These are phyloP conservation scores for Acorus calamus DNA, from an alignment of 106 monocot genomes.

Conservation along the genomic window DNA sequence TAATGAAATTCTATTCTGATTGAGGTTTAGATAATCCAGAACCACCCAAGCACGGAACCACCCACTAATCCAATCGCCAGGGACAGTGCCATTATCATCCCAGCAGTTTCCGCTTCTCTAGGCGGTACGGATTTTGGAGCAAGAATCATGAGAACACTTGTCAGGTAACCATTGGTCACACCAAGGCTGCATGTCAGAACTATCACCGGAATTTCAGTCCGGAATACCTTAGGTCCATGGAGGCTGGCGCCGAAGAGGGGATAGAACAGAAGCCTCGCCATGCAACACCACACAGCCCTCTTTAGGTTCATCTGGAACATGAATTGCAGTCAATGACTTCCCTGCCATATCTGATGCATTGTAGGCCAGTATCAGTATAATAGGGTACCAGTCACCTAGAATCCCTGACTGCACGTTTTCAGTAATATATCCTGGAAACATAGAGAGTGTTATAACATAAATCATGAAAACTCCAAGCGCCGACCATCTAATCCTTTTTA, in stretches of 20 bases:
- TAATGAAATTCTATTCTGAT: too few species aligned
- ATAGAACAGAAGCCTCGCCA: background rate
- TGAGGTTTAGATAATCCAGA: background rate
- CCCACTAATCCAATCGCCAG: background rate
- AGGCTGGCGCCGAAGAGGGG: constrained; percentile 2
- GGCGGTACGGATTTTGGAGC: background rate
- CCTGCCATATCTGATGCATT: constrained; percentile 7
- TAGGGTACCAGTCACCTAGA: constrained; percentile 5
- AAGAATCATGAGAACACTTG: constrained; percentile 5
- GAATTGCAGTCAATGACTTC: constrained; percentile 5
- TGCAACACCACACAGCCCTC: background rate
- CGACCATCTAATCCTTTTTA: background rate
- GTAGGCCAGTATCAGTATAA: constrained; percentile 1
- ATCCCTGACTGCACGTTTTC: constrained; percentile 5
- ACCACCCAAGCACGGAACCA: background rate
- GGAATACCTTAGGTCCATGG: constrained; percentile 3
- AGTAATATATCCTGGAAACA: constrained; percentile 8
- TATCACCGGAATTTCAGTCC: constrained; percentile 2
- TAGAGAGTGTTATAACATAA: constrained; percentile 7
- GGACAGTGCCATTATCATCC: background rate
- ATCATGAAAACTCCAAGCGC: background rate
- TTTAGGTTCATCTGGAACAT: constrained; percentile 1
- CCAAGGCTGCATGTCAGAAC: constrained; percentile 1
- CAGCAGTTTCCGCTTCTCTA: background rate
- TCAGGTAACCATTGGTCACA: constrained; percentile 1